phyloP scores from a whole-genome alignment of 2,329 filamentous ascomycete genomes.

The Colletotrichum tofieldiae region DNA sequence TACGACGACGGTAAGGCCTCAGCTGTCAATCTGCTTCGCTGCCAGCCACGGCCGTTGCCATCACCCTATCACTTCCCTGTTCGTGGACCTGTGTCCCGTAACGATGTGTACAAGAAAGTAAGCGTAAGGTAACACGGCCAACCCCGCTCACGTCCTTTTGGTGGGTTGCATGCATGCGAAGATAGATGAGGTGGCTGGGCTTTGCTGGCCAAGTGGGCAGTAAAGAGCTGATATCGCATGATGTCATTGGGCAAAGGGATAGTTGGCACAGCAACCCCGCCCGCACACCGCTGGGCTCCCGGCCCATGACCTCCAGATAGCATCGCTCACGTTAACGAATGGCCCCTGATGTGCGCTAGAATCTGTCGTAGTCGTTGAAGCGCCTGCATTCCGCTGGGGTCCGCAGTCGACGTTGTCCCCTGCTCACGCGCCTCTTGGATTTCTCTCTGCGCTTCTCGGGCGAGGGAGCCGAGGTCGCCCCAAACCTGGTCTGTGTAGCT shows the following conservation, averaged over 20 bases:
- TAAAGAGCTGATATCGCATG: constrained; percentile 23
- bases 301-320: background rate
- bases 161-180: constrained; percentile 34
- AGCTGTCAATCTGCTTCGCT: constrained; percentile 5
- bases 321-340: constrained; percentile 1
- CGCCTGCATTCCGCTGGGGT: constrained; percentile 47
- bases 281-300: constrained; percentile 4
- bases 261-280: constrained; percentile 41
- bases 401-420: background rate
- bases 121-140: constrained; percentile 13
- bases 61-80: constrained; percentile 10
- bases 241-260: constrained; percentile 36
- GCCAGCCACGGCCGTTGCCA: constrained; percentile 8
- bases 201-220: constrained; percentile 8
- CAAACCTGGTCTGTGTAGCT: constrained; percentile 78
- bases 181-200: constrained; percentile 40
- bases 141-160: constrained; percentile 19
- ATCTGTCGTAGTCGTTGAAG: constrained; percentile 56
- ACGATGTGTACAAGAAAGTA: background rate
- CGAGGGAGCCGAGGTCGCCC: constrained; percentile 73
- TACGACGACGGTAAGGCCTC: constrained; percentile 6
- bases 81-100: constrained; percentile 3
- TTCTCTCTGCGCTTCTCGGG: constrained; percentile 71
- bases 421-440: constrained; percentile 56
- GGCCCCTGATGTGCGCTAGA: constrained; percentile 55